Conservation (phyloP, 78 protist species). For the Paulinella micropora region DNA sequence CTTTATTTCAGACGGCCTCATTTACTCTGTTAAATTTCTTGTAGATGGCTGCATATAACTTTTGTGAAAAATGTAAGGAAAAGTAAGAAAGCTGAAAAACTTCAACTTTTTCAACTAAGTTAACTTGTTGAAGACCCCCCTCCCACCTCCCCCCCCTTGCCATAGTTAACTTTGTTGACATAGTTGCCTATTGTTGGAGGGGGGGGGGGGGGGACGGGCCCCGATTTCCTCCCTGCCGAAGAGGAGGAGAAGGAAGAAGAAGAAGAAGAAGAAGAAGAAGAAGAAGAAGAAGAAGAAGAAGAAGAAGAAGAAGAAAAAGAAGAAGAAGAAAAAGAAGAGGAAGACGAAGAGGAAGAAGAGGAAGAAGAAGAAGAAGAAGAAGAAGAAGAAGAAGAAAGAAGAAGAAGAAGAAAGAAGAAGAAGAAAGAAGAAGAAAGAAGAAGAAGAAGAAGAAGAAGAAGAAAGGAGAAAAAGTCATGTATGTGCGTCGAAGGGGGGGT, state of each 20-base stretch:
- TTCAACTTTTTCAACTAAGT: too few species aligned
- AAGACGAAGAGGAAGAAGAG: too few species aligned
- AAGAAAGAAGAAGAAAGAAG: neutral
- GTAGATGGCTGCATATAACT: too few species aligned
- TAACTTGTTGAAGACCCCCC: too few species aligned
- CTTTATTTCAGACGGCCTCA: too few species aligned
- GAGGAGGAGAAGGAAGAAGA: neutral
- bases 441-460: neutral
- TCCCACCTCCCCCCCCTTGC: too few species aligned
- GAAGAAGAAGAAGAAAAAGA: neutral
- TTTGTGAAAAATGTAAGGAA: too few species aligned
- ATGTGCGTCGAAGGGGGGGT: neutral
- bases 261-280: neutral
- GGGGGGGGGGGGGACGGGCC: neutral
- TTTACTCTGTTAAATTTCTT: too few species aligned
- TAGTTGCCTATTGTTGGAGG: too few species aligned
- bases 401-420: neutral
- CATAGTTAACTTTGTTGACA: too few species aligned
- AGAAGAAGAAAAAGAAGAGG: neutral
- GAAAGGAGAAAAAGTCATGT: neutral
- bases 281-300: neutral
- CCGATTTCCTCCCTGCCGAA: too few species aligned
- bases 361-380: neutral
- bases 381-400: neutral
- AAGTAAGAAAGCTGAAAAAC: too few species aligned